A percentile compares a stretch with the other conserved stretches of the same genome.
Evolutionary conservation across 768 basidiomycete species (phyloP).

Genomic region (Termitomyces sp.): DNA sequence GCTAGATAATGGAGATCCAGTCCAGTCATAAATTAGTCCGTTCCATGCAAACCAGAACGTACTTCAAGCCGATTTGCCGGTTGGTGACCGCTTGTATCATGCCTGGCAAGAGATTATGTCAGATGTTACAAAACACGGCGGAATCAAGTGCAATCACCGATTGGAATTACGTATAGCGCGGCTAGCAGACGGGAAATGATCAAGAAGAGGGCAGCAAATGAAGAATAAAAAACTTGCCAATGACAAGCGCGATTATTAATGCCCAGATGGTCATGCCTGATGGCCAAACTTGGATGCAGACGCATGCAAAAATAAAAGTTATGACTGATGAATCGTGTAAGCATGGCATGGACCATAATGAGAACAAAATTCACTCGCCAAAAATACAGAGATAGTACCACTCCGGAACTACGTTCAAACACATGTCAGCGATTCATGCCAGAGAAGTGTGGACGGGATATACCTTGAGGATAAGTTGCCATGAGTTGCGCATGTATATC

Average conservation of each 20-base stretch:
- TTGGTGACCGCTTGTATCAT: conserved; percentile 83
- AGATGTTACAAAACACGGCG: background rate
- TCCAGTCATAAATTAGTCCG: background rate
- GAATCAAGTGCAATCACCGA: conserved; percentile 36
- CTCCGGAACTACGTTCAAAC: conserved; percentile 39
- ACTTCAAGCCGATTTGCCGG: conserved; percentile 60
- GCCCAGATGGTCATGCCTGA: conserved; percentile 68
- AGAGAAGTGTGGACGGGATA: background rate
- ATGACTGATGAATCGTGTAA: conserved; percentile 24
- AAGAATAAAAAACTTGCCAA: conserved; percentile 24
- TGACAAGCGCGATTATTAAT: conserved; percentile 43
- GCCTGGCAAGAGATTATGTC: conserved; percentile 17
- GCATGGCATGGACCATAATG: background rate
- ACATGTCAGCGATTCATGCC: background rate
- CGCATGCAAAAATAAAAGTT: conserved; percentile 55
- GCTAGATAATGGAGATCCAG: conserved; percentile 19
- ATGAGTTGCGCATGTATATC: conserved; percentile 61
- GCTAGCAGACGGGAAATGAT: conserved; percentile 19
- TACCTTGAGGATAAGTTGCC: conserved; percentile 45
- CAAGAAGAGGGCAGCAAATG: background rate
- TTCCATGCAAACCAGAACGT: conserved; percentile 1
- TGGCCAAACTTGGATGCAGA: conserved; percentile 61
- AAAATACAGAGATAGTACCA: conserved; percentile 57
- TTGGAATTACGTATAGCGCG: conserved; percentile 61
- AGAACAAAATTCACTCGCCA: conserved; percentile 19